phyloP scores from a whole-genome alignment of 495 filamentous ascomycete genomes.

The Bathelium albidoporum region DNA sequence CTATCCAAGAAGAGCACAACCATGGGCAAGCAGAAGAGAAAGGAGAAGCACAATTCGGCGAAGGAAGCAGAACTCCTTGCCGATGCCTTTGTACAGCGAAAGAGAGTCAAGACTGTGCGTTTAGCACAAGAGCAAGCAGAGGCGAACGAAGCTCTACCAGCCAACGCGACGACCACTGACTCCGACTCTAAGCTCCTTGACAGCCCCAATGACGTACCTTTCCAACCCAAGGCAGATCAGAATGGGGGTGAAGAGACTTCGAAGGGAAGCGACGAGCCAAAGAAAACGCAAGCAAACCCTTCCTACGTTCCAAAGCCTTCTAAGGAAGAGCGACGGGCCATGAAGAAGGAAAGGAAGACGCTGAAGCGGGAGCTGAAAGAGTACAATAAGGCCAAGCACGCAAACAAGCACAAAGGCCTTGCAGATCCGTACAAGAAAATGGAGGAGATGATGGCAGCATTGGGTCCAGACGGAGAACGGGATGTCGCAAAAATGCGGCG shows the following conservation, averaged over 20 bases:
- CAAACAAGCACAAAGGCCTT: background rate
- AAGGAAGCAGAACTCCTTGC: slow-evolving; percentile 1
- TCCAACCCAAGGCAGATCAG: background rate
- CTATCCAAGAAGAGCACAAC: background rate
- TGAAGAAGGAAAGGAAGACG: background rate
- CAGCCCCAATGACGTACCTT: background rate
- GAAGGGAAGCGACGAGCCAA: too few relatives aligned
- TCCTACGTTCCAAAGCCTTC: background rate
- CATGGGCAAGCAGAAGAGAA: background rate
- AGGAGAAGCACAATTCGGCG: background rate
- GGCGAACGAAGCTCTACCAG: background rate
- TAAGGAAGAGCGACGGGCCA: slow-evolving; percentile 15
- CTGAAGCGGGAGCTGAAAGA: slow-evolving; percentile 17
- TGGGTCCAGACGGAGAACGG: background rate
- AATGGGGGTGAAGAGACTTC: background rate
- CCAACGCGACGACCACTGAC: background rate
- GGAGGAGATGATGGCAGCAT: background rate
- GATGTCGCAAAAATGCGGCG: background rate
- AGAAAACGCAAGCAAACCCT: background rate
- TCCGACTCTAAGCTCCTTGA: background rate
- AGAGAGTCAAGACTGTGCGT: background rate
- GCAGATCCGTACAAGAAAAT: slow-evolving; percentile 1
- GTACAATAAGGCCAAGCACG: slow-evolving; percentile 5
- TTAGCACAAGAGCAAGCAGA: background rate
- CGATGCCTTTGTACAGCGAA: slow-evolving; percentile 3